A percentile compares a stretch with the other conserved stretches of the same genome.
Evolutionary conservation across 306 rosid species (phyloP).

Genomic region (Argentina anserina): DNA sequence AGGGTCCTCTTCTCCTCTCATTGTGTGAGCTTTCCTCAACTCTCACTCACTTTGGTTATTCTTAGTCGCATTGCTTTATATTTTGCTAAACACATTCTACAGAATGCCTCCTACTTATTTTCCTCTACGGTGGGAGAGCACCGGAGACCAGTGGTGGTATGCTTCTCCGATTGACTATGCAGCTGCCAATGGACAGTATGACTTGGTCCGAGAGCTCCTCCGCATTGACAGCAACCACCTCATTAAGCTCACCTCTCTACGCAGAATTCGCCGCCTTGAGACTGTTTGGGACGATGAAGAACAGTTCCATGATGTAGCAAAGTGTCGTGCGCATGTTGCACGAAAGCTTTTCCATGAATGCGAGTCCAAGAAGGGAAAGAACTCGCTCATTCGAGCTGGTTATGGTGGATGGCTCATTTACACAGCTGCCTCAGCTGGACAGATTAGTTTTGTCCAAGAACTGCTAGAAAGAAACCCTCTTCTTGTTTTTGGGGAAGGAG

Average conservation of each 20-base stretch:
- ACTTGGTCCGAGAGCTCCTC: conserved; percentile 80
- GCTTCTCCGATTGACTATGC: conserved; percentile 98
- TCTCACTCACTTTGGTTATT: conserved; percentile 16
- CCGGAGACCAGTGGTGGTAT: conserved; percentile 99
- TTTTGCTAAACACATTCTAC: conserved; percentile 16
- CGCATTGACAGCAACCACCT: conserved; percentile 82
- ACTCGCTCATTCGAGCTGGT: conserved; percentile 72
- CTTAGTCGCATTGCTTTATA: background rate
- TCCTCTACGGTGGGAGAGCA: conserved; percentile 98
- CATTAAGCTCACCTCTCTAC: conserved; percentile 85
- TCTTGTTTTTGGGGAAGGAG: conserved; percentile 76
- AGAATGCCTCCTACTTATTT: conserved; percentile 81
- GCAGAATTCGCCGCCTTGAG: conserved; percentile 86
- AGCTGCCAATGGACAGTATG: conserved; percentile 95
- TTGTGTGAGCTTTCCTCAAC: conserved; percentile 14
- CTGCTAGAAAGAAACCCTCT: conserved; percentile 54
- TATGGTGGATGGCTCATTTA: conserved; percentile 98
- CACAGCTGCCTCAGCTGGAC: conserved; percentile 97
- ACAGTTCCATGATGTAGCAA: conserved; percentile 69
- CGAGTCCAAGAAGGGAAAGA: conserved; percentile 58
- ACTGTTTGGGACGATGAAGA: conserved; percentile 94
- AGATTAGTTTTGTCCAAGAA: conserved; percentile 54
- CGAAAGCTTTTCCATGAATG: conserved; percentile 61
- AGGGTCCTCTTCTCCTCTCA: conserved; percentile 12
- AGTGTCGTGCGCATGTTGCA: conserved; percentile 65